Conservation (phyloP, 2,329 filamentous ascomycete genomes). For the Arachnopeziza araneosa region DNA sequence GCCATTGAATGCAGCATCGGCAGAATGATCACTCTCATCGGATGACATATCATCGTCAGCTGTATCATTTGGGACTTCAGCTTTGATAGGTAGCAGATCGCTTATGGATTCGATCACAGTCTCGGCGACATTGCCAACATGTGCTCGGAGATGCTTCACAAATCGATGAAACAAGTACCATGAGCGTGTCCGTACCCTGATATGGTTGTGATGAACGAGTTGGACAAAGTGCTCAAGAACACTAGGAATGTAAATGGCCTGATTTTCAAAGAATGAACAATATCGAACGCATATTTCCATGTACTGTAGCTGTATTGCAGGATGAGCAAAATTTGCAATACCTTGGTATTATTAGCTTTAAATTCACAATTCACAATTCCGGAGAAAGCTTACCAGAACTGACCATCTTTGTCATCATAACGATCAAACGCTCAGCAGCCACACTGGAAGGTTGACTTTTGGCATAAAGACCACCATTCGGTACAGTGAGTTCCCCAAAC, state of each 20-base stretch:
- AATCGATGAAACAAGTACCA: slow-evolving; percentile 97
- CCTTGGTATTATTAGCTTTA: slow-evolving; percentile 44
- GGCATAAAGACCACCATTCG: slow-evolving; percentile 76
- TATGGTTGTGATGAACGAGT: slow-evolving; percentile 80
- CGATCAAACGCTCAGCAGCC: slow-evolving; percentile 74
- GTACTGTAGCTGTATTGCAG: slow-evolving; percentile 88
- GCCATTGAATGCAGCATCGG: slow-evolving; percentile 84
- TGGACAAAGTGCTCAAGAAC: slow-evolving; percentile 89
- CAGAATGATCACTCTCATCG: slow-evolving; percentile 82
- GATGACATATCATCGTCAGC: slow-evolving; percentile 92
- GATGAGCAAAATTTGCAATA: slow-evolving; percentile 80
- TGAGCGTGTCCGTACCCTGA: slow-evolving; percentile 81
- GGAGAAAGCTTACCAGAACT: slow-evolving; percentile 62
- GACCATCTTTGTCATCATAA: slow-evolving; percentile 95
- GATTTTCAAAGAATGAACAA: slow-evolving; percentile 83
- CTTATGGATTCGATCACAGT: slow-evolving; percentile 85
- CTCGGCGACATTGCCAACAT: slow-evolving; percentile 85
- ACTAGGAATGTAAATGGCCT: slow-evolving; percentile 73
- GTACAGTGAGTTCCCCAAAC: slow-evolving; percentile 90
- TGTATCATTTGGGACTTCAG: slow-evolving; percentile 73
- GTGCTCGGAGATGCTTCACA: slow-evolving; percentile 76
- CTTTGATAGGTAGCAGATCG: slow-evolving; percentile 84
- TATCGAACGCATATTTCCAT: slow-evolving; percentile 99
- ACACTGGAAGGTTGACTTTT: slow-evolving; percentile 78
- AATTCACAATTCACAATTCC: not conserved